phyloP scores from a whole-genome alignment of 2,329 filamentous ascomycete species.

The Aspergillus vadensis region DNA sequence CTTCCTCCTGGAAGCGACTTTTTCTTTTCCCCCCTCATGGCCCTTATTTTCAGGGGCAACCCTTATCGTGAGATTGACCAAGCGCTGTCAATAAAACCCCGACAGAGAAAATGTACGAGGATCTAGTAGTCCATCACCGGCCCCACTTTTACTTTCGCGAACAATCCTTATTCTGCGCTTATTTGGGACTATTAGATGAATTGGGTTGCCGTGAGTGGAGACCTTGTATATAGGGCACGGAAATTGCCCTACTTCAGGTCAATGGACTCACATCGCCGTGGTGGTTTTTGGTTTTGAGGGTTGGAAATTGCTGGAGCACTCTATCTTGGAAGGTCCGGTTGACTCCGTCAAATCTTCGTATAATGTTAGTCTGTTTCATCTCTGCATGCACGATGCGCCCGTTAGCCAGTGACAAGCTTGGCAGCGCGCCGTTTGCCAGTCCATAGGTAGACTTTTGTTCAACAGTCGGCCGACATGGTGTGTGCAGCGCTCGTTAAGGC shows the following conservation, averaged over 20 bases:
- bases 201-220: constrained; percentile 11
- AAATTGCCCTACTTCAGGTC: constrained; percentile 12
- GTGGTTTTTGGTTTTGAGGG: background rate
- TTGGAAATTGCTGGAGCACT: background rate
- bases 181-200: constrained; percentile 7
- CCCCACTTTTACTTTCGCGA: constrained; percentile 6
- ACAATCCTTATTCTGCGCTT: constrained; percentile 8
- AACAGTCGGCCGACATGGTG: background rate
- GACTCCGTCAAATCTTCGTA: background rate
- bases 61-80: background rate
- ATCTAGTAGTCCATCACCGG: background rate
- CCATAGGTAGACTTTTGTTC: background rate
- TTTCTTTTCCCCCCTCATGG: background rate
- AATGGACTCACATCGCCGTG: background rate
- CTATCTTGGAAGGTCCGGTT: background rate
- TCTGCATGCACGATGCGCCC: background rate
- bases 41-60: constrained; percentile 1
- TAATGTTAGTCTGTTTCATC: constrained; percentile 3
- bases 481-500: background rate
- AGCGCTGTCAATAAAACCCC: constrained; percentile 4
- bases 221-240: constrained; percentile 12
- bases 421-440: background rate
- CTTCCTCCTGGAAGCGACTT: background rate
- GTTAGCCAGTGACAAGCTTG: background rate
- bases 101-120: constrained; percentile 1